These are phyloP conservation scores for Aspergillus floridensis DNA, from an alignment of 2,329 filamentous ascomycete species.

Conservation along the genomic window DNA sequence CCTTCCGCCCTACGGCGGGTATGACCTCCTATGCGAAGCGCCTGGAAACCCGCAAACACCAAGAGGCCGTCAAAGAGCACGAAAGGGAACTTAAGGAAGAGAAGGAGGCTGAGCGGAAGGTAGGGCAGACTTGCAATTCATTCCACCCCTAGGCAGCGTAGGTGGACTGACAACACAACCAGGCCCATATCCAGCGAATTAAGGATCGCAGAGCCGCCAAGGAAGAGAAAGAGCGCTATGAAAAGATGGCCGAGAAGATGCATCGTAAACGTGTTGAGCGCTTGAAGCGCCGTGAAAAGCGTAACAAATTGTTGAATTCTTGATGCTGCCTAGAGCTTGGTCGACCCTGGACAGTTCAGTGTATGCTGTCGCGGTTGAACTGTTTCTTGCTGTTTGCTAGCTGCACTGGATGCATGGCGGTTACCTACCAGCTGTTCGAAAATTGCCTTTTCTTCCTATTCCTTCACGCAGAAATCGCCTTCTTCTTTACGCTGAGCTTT, in stretches of 20 bases:
- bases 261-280: slow-evolving; percentile 92
- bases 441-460: background rate
- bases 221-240: slow-evolving; percentile 88
- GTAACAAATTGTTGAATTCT: slow-evolving; percentile 57
- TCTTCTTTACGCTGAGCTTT: background rate
- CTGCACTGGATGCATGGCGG: background rate
- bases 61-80: slow-evolving; percentile 79
- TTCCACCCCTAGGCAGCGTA: background rate
- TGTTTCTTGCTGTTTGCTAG: slow-evolving; percentile 1
- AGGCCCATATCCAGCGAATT: slow-evolving; percentile 75
- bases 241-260: slow-evolving; percentile 96
- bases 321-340: slow-evolving; percentile 23
- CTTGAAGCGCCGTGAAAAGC: slow-evolving; percentile 91
- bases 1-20: slow-evolving; percentile 79
- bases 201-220: slow-evolving; percentile 84
- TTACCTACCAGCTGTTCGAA: background rate
- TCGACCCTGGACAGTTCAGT: background rate
- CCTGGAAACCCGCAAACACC: slow-evolving; percentile 64
- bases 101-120: slow-evolving; percentile 84
- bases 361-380: background rate
- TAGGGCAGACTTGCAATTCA: slow-evolving; percentile 36
- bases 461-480: background rate
- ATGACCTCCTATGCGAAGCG: slow-evolving; percentile 77
- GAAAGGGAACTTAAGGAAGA: slow-evolving; percentile 96
- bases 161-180: slow-evolving; percentile 6